These are phyloP conservation scores for Suillus fuscotomentosus DNA, from an alignment of 768 basidiomycete species.

Conservation along the genomic window DNA sequence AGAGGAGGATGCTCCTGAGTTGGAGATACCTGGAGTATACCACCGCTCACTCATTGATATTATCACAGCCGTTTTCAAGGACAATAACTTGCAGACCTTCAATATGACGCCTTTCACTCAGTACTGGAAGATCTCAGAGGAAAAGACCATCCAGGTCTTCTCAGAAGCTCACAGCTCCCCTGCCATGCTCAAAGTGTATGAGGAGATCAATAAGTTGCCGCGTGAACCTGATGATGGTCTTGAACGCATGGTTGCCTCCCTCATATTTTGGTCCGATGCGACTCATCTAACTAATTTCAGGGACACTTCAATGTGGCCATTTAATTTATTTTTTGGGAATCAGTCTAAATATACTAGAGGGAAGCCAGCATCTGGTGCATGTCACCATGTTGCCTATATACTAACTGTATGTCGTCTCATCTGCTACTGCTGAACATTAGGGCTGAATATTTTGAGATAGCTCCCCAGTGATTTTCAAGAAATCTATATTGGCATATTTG, in stretches of 20 bases:
- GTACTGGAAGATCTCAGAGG: conserved; percentile 1
- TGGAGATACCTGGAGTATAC: background rate
- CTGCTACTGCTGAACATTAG: background rate
- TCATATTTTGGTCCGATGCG: conserved; percentile 27
- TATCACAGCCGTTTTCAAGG: conserved; percentile 5
- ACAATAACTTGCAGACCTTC: background rate
- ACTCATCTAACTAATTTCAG: conserved; percentile 19
- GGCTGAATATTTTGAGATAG: conserved; percentile 5
- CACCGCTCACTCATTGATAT: background rate
- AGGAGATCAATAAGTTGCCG: conserved; percentile 3
- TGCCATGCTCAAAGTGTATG: background rate
- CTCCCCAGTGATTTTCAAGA: conserved; percentile 15
- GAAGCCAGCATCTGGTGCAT: too few species aligned
- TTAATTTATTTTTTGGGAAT: too few species aligned
- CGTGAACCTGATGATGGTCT: conserved; percentile 1
- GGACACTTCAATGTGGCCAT: conserved; percentile 6
- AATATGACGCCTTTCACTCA: conserved; percentile 8
- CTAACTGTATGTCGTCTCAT: background rate
- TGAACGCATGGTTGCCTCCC: conserved; percentile 9
- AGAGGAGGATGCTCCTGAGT: conserved; percentile 1
- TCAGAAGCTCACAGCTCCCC: conserved; percentile 4
- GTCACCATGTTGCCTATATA: background rate
- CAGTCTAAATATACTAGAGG: too few species aligned
- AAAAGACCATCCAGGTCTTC: background rate
- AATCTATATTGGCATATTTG: background rate